A percentile compares a stretch with the other conserved stretches of the same genome.
Conservation (phyloP, 1,139 yeast genomes). For the Wickerhamomyces sp. region DNA sequence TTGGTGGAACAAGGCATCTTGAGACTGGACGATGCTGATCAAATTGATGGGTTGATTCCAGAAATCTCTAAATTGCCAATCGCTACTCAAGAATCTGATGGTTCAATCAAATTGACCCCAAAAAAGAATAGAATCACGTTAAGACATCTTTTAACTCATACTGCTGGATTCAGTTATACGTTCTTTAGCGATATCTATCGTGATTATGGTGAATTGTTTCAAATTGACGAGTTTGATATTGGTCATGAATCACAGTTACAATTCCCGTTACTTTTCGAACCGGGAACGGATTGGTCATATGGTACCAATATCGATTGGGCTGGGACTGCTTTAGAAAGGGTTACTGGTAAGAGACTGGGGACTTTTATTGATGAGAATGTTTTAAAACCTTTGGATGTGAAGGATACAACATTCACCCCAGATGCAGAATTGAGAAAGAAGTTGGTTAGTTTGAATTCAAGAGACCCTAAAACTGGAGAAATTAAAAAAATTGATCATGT, state of each 20-base stretch:
- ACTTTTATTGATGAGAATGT: slow-evolving; percentile 36
- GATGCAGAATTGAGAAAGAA: slow-evolving; percentile 11
- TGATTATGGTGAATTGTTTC: slow-evolving; percentile 20
- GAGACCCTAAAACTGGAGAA: slow-evolving; percentile 11
- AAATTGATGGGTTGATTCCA: slow-evolving; percentile 34
- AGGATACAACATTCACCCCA: slow-evolving; percentile 17
- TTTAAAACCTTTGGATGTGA: slow-evolving; percentile 39
- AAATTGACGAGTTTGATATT: slow-evolving; percentile 21
- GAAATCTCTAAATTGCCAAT: slow-evolving; percentile 36
- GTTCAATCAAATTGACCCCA: slow-evolving; percentile 28
- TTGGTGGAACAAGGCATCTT: slow-evolving; percentile 39
- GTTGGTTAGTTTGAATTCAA: slow-evolving; percentile 13
- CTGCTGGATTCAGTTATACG: slow-evolving; percentile 45
- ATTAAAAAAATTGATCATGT: slow-evolving; percentile 8
- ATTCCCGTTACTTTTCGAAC: slow-evolving; percentile 44
- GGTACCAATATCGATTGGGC: slow-evolving; percentile 53
- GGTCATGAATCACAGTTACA: slow-evolving; percentile 15
- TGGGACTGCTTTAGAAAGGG: slow-evolving; percentile 41
- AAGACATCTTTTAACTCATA: slow-evolving; percentile 43
- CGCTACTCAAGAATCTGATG: slow-evolving; percentile 29
- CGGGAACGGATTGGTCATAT: slow-evolving; percentile 48
- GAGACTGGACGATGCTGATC: slow-evolving; percentile 34
- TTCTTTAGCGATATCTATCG: slow-evolving; percentile 31
- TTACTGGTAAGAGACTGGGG: slow-evolving; percentile 40
- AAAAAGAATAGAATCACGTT: slow-evolving; percentile 40